phyloP scores from a whole-genome alignment of 2,329 filamentous ascomycete species.

The Gremmenia infestans region DNA sequence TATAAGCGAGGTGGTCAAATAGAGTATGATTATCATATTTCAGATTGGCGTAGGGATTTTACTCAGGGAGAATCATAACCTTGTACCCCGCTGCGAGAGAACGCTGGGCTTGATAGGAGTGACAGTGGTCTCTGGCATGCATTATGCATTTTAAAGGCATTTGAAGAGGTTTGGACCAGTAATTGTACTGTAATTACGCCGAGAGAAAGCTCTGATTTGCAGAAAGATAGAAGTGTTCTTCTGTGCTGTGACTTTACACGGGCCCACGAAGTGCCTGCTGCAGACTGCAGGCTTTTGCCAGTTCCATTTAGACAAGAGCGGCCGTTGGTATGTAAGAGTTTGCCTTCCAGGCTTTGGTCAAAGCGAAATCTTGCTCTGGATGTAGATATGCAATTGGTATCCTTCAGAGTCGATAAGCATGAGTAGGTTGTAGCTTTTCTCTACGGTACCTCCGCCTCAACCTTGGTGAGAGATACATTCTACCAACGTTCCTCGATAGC shows the following conservation, averaged over 20 bases:
- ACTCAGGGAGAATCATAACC: not conserved
- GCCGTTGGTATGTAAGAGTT: not conserved
- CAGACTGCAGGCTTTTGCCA: constrained; percentile 1
- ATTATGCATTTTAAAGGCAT: not conserved
- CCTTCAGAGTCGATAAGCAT: not conserved
- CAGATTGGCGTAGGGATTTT: not conserved
- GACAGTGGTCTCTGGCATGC: not conserved
- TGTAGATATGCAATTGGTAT: not conserved
- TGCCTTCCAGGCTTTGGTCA: not conserved
- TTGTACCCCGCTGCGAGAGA: not conserved
- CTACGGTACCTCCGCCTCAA: no score
- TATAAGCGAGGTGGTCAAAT: not conserved
- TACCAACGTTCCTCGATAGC: no score
- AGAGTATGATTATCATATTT: not conserved
- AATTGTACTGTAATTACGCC: not conserved
- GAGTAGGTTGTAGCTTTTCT: not conserved
- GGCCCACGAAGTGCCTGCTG: not conserved
- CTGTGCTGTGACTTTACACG: not conserved
- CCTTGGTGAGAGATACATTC: no score
- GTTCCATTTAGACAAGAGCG: not conserved
- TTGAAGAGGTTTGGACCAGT: no score
- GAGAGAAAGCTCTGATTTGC: not conserved
- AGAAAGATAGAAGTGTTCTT: not conserved
- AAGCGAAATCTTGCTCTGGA: not conserved
- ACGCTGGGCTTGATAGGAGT: constrained; percentile 1